Percentiles rank a stretch among this genome's conserved stretches.
Evolutionary conservation across 495 filamentous ascomycete species (phyloP).

Genomic region (Haplographium delicatum): DNA sequence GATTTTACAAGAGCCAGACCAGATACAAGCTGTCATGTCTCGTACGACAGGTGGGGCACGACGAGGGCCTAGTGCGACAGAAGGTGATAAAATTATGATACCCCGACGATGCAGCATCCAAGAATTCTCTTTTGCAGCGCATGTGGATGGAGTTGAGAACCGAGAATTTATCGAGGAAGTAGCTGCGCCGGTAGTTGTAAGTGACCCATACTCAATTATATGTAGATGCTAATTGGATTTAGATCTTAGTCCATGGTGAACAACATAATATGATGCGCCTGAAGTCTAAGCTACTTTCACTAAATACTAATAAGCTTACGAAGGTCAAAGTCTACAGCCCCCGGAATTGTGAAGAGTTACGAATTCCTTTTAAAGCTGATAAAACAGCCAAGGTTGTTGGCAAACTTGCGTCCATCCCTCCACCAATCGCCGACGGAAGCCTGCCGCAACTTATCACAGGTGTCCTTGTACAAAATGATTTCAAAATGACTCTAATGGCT

Average conservation of each 20-base stretch:
- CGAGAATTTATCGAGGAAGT: slow-evolving; percentile 92
- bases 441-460: slow-evolving; percentile 62
- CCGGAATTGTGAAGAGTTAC: slow-evolving; percentile 89
- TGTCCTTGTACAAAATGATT: slow-evolving; percentile 93
- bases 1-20: slow-evolving; percentile 86
- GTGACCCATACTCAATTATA: slow-evolving; percentile 28
- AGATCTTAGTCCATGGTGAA: slow-evolving; percentile 96
- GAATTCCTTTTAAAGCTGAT: slow-evolving; percentile 92
- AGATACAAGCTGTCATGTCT: slow-evolving; percentile 90
- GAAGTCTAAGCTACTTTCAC: slow-evolving; percentile 86
- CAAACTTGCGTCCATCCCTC: slow-evolving; percentile 73
- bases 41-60: slow-evolving; percentile 49
- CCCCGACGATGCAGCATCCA: slow-evolving; percentile 86
- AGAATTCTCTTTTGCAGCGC: slow-evolving; percentile 90
- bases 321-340: slow-evolving; percentile 90
- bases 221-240: background rate
- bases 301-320: slow-evolving; percentile 72
- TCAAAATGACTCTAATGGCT: slow-evolving; percentile 93
- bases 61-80: slow-evolving; percentile 51
- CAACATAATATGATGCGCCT: slow-evolving; percentile 97
- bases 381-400: slow-evolving; percentile 96
- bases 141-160: slow-evolving; percentile 96
- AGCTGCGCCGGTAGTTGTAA: slow-evolving; percentile 81
- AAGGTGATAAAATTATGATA: slow-evolving; percentile 79
- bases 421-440: slow-evolving; percentile 37